A percentile compares a stretch with the other conserved stretches of the same genome.
These are phyloP conservation scores for Salvia sclarea DNA, from an alignment of 305 asterid species.

Conservation along the genomic window DNA sequence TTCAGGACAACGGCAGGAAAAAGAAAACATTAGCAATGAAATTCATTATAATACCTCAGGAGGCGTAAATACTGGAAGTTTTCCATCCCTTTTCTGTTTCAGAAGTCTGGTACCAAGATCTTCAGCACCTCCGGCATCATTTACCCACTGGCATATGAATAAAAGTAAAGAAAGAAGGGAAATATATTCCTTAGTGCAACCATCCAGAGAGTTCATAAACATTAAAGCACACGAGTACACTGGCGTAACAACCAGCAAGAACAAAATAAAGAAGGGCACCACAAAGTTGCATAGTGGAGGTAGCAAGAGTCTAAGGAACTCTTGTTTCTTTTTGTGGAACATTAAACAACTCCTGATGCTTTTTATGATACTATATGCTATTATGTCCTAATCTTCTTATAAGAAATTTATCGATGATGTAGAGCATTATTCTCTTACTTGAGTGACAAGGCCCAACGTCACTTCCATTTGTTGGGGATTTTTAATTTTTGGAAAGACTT, in stretches of 20 bases:
- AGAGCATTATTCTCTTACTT: not conserved
- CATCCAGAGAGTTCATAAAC: constrained; percentile 21
- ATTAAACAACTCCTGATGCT: not conserved
- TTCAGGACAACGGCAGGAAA: not conserved
- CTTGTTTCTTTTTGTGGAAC: not conserved
- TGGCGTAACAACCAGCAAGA: not conserved
- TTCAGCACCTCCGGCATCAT: constrained; percentile 77
- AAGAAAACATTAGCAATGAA: constrained; percentile 12
- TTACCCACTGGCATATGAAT: constrained; percentile 58
- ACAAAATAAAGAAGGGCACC: not conserved
- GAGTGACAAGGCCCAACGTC: not conserved
- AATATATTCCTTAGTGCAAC: constrained; percentile 11
- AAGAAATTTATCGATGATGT: not conserved
- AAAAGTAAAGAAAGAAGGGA: not conserved
- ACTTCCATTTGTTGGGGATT: not conserved
- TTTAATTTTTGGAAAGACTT: not conserved
- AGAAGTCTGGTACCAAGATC: constrained; percentile 66
- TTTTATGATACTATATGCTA: not conserved
- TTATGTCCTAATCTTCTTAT: not conserved
- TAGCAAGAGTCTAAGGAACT: not conserved
- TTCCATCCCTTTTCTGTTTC: constrained; percentile 63
- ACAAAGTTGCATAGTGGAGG: not conserved
- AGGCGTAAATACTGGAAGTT: constrained; percentile 72
- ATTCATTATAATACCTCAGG: constrained; percentile 58
- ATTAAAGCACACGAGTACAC: not conserved